Percentiles rank a stretch among this genome's conserved stretches.
phyloP scores from a whole-genome alignment of 345 rosid genomes.

The Cardamine chenopodiifolia region DNA sequence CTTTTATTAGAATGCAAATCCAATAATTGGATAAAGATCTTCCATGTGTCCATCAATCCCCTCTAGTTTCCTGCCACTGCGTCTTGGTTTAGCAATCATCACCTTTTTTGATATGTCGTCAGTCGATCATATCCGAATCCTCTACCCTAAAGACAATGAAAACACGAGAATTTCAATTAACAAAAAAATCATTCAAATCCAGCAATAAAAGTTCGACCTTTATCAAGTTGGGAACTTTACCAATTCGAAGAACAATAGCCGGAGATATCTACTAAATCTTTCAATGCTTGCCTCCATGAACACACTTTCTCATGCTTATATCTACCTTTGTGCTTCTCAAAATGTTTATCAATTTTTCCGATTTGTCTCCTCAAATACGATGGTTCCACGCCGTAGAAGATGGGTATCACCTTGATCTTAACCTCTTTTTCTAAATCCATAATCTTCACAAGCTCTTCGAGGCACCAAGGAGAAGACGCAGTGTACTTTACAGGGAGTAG shows the following conservation, averaged over 20 bases:
- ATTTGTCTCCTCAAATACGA: slow-evolving; percentile 23
- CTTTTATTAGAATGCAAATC: slow-evolving; percentile 11
- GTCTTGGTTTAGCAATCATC: neutral
- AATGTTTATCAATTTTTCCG: slow-evolving; percentile 27
- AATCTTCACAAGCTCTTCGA: slow-evolving; percentile 35
- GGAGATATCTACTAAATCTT: slow-evolving; percentile 10
- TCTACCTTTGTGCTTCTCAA: slow-evolving; percentile 28
- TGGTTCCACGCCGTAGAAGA: slow-evolving; percentile 41
- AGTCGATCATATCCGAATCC: slow-evolving; percentile 38
- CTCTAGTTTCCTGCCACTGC: neutral
- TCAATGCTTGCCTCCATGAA: slow-evolving; percentile 38
- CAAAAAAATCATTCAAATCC: neutral
- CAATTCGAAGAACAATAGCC: slow-evolving; percentile 20
- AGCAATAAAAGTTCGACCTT: neutral
- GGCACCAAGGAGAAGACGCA: slow-evolving; percentile 42
- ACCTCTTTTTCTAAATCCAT: slow-evolving; percentile 4
- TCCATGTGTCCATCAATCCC: slow-evolving; percentile 42
- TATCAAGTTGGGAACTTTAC: slow-evolving; percentile 16
- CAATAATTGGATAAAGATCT: neutral
- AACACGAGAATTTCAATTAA: no score
- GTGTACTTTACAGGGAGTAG: slow-evolving; percentile 34
- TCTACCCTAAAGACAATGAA: slow-evolving; percentile 13
- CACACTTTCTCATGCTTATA: slow-evolving; percentile 18
- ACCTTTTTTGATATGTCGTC: slow-evolving; percentile 13
- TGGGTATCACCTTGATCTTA: slow-evolving; percentile 29